Percentiles rank a stretch among this genome's conserved stretches.
Conservation (phyloP, 768 basidiomycete genomes). For the Rhizopogon vulgaris region DNA sequence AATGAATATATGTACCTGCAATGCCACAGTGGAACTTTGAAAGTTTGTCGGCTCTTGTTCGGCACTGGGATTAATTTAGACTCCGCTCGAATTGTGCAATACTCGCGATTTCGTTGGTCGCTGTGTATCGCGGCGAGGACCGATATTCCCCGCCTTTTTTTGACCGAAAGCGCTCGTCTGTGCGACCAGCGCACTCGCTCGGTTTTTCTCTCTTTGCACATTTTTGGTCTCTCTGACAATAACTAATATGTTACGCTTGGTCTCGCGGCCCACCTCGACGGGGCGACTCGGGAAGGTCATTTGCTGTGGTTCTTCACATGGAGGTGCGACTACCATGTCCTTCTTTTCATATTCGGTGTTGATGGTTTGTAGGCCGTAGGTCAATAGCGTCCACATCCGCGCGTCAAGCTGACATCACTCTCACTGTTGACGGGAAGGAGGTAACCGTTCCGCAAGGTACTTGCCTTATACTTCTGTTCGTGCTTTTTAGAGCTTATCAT, state of each 20-base stretch:
- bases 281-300: constrained; percentile 65
- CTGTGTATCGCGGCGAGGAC: constrained; percentile 39
- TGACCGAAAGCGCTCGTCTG: constrained; percentile 10
- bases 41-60: background rate
- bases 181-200: constrained; percentile 10
- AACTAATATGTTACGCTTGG: constrained; percentile 59
- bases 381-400: constrained; percentile 61
- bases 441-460: constrained; percentile 94
- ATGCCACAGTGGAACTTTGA: too few relatives aligned
- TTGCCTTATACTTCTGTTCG: constrained; percentile 1
- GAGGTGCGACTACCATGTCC: constrained; percentile 18
- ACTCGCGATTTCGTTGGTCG: constrained; percentile 22
- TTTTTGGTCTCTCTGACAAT: constrained; percentile 14
- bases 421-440: constrained; percentile 95
- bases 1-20: background rate
- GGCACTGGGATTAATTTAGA: constrained; percentile 3
- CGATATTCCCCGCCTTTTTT: constrained; percentile 11
- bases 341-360: background rate
- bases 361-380: constrained; percentile 41
- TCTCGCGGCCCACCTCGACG: constrained; percentile 60
- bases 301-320: constrained; percentile 32
- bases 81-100: constrained; percentile 18
- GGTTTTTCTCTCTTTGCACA: constrained; percentile 13
- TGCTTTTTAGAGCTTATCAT: constrained; percentile 5
- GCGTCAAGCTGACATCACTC: constrained; percentile 74